Evolutionary conservation across 1,284 basidiomycete genomes (phyloP).

Genomic region (Trametes versicolor): DNA sequence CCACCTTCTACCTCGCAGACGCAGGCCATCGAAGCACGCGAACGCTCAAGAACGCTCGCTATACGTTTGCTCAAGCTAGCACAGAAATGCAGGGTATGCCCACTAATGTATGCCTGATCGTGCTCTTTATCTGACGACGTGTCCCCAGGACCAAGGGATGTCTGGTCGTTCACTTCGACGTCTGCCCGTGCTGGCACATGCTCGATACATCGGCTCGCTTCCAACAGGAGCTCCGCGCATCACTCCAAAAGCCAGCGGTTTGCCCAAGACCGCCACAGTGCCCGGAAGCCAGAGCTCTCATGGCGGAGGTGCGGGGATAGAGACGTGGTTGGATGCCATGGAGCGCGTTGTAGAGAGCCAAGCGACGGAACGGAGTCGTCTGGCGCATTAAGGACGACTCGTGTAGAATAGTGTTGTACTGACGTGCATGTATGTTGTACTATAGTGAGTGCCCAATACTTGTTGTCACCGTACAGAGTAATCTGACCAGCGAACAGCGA

Average conservation of each 20-base stretch:
- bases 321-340: constrained; percentile 83
- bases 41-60: constrained; percentile 62
- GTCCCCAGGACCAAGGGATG: constrained; percentile 69
- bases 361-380: constrained; percentile 57
- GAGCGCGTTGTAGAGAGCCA: constrained; percentile 72
- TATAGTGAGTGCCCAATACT: too few species aligned
- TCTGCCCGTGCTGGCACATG: constrained; percentile 91
- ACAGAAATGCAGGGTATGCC: constrained; percentile 76
- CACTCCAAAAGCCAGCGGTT: constrained; percentile 24
- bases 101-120: constrained; percentile 1
- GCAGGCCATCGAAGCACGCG: constrained; percentile 48
- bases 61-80: constrained; percentile 74
- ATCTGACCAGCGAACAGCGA: too few species aligned
- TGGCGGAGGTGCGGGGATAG: constrained; percentile 54
- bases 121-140: not conserved
- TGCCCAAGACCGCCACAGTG: constrained; percentile 14
- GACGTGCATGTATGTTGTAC: too few species aligned
- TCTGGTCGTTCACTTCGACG: constrained; percentile 92
- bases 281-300: constrained; percentile 1
- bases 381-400: not conserved
- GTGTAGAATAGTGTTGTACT: not conserved
- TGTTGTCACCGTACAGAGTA: too few species aligned
- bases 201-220: constrained; percentile 76
- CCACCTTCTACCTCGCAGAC: constrained; percentile 10
- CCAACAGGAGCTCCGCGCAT: constrained; percentile 30